Evolutionary conservation across 495 filamentous ascomycete genomes (phyloP), one percentile per base, ranked within the genome.

Genomic region (Lineolata rhizophorae): DNA sequence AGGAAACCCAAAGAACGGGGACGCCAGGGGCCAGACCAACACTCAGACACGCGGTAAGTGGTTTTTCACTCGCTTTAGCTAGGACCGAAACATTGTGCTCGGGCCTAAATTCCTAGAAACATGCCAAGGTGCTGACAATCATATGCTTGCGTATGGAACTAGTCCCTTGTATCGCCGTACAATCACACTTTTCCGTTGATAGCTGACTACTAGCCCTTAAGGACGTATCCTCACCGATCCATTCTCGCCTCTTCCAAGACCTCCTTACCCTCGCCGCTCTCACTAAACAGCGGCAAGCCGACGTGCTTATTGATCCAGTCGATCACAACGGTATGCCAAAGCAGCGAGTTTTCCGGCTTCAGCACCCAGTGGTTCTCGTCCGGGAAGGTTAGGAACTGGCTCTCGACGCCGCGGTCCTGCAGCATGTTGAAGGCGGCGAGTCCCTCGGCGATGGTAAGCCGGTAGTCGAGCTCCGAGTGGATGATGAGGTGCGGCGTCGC

Each of bases 391-490:
- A 95, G 48, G 45, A 80, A 60, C 47, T 61, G 64, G 45, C 76
- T 85, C 15, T 73, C 70, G 1, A 81, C 58, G 10, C 66, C 67
- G 36, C 62, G 58, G 4, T 61, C 67, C 55, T 95, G 85, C 27
- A 95, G 56, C 11, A 84, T 70, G 40, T 94, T 87, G 50, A 95
- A 94, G 11, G 78, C 72, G 1, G 82, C 68, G 18, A 94, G 53
- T 0, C 84, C 85, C 47, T 93, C 84, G 0, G 55, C 60, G 26
- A 93, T 71, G 0, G 83, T 76, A 20, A 95, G 54, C 11, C 85
- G 67, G 48, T 92, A 95, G 51, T 95, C 85, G 13, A 91, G 62
- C 44, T 87, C 82, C 47, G 70, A 84, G 54, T 94, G 85, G 34
- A 95, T 84, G 40, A 93, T 65, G 37, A 90, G 57, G 46, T 85